These are phyloP conservation scores for Curvularia sp. DNA, from an alignment of 2,329 filamentous ascomycete species.

Conservation along the genomic window DNA sequence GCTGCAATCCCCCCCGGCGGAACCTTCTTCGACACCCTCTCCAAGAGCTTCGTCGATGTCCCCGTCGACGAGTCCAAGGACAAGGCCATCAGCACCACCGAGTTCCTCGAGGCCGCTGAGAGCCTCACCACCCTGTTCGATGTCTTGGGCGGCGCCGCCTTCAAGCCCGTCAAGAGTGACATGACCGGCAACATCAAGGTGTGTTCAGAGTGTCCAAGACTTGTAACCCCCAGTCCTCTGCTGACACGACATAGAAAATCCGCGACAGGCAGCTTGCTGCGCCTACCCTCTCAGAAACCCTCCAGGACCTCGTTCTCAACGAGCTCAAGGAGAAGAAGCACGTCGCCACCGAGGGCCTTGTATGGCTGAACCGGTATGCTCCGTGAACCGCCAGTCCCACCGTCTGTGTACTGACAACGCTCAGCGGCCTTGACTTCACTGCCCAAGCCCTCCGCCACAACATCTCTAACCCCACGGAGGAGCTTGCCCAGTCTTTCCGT, in stretches of 20 bases:
- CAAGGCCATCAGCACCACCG: conserved; percentile 79
- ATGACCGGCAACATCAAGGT: conserved; percentile 93
- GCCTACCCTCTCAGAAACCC: conserved; percentile 77
- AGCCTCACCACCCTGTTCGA: conserved; percentile 84
- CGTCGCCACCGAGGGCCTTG: conserved; percentile 82
- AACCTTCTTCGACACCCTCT: conserved; percentile 86
- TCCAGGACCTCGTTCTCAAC: conserved; percentile 84
- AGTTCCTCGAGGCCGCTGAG: conserved; percentile 93
- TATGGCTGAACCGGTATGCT: conserved; percentile 84
- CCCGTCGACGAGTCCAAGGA: conserved; percentile 74
- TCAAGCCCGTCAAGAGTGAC: conserved; percentile 89
- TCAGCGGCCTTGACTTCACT: conserved; percentile 92
- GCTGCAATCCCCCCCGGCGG: conserved; percentile 61
- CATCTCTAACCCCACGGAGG: conserved; percentile 69
- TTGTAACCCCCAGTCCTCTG: background rate
- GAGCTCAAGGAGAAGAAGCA: conserved; percentile 92
- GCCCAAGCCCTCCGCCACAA: conserved; percentile 82
- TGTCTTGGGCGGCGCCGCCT: conserved; percentile 72
- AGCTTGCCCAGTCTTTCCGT: conserved; percentile 88
- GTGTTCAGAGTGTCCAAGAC: background rate
- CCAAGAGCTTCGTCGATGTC: conserved; percentile 83
- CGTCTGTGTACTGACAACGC: conserved; percentile 9
- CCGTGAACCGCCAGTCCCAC: background rate
- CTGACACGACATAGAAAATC: conserved; percentile 72
- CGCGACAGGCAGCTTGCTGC: conserved; percentile 80